Base-by-base conservation (phyloP, 768 basidiomycete species). In the Macrolepiota albuminosa region DNA sequence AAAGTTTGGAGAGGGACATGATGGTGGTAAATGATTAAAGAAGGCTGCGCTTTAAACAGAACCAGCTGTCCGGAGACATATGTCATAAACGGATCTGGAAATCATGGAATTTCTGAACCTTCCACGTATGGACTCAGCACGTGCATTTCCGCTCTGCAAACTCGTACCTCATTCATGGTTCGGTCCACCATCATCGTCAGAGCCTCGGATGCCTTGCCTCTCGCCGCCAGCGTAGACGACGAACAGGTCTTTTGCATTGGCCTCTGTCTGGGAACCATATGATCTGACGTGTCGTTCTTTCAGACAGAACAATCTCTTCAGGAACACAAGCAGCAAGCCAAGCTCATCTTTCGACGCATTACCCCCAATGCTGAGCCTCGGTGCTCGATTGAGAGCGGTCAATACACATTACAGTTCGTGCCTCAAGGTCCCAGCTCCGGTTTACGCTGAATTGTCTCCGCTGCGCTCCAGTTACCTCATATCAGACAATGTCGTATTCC, bases 261-360 rank as follows among this genome's bases (percentile, higher is more conserved):
- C 42, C 46, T 59, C 39, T 42, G 33, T 42, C 16, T 50, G 2
- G 18, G 8, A 8, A 29, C 50, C 50, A 6, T 36, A 9, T 55
- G 48, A 50, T 46, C 57, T 64, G 61, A 64, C 67, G 63, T 63
- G 62, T 54, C 64, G 47, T 48, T 47, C 50, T 33, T 59, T 54
- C 51, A 98, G 96, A 97, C 93, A 64, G 95, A 98, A 73, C 89
- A 91, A 70, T 82, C 88, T 58, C 78, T 99, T 43, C 93, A 95
- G 70, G 97, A 98, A 75, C 94, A 98, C 80, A 99, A 99, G 72
- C 96, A 98, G 66, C 96, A 99, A 72, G 86, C 95, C 36, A 99
- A 99, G 73, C 83, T 99, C 66, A 89, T 99, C 67, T 98, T 98
- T 72, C 84, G 95, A 61, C 87, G 97, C 42, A 88, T 99, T 68